These are phyloP conservation scores for Jacaranda mimosifolia DNA, from an alignment of 257 asterid genomes.

Conservation along the genomic window DNA sequence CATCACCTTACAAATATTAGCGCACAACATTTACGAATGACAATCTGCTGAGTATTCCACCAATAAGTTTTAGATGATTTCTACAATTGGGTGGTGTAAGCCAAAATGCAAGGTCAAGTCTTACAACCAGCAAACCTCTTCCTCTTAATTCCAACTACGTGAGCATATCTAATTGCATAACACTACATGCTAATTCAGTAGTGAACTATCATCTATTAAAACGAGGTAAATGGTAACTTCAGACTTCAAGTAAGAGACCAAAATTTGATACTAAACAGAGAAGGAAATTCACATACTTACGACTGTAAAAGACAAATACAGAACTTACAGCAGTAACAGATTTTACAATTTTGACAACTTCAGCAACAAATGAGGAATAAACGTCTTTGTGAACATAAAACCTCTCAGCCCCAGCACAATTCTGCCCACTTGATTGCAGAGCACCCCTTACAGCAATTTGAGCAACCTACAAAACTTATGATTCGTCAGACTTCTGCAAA, in stretches of 20 bases:
- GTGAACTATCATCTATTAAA: conserved; percentile 13
- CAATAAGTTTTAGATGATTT: too few species aligned
- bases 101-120: too few species aligned
- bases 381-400: conserved; percentile 91
- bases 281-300: conserved; percentile 18
- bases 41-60: too few species aligned
- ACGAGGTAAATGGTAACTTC: background rate
- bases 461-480: conserved; percentile 71
- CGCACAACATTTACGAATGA: too few species aligned
- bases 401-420: conserved; percentile 99
- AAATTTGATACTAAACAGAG: background rate
- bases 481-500: conserved; percentile 27
- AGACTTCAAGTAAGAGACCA: background rate
- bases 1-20: too few species aligned
- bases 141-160: too few species aligned
- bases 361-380: conserved; percentile 85
- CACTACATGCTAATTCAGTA: background rate
- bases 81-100: too few species aligned
- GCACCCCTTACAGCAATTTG: conserved; percentile 98
- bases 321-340: conserved; percentile 91
- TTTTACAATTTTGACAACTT: conserved; percentile 87
- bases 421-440: conserved; percentile 96
- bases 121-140: too few species aligned
- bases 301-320: background rate
- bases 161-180: too few species aligned